These are phyloP conservation scores for Lenzites betulinus DNA, from an alignment of 768 basidiomycete species.

Conservation along the genomic window DNA sequence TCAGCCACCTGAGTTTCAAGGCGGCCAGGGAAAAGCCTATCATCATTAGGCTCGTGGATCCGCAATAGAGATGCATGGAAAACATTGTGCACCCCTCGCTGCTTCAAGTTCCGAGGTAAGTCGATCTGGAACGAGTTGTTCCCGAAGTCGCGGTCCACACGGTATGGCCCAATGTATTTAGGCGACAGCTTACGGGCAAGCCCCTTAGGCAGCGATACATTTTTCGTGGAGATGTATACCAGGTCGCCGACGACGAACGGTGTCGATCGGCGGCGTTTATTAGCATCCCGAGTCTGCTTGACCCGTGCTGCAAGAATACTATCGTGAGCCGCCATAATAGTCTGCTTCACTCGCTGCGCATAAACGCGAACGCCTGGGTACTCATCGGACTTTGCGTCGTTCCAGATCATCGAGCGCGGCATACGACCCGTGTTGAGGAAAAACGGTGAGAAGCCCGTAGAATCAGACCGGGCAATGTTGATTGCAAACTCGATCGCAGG, in stretches of 20 bases:
- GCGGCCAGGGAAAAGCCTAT: slow-evolving; percentile 40
- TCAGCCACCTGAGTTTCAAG: slow-evolving; percentile 26
- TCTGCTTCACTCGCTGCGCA: slow-evolving; percentile 24
- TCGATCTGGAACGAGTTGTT: slow-evolving; percentile 33
- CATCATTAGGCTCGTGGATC: slow-evolving; percentile 34
- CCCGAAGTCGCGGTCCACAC: slow-evolving; percentile 24
- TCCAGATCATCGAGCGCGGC: slow-evolving; percentile 33
- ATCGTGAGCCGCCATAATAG: slow-evolving; percentile 39
- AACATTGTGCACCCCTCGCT: slow-evolving; percentile 33
- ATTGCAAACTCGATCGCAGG: slow-evolving; percentile 43
- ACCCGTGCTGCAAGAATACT: slow-evolving; percentile 37
- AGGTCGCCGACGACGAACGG: slow-evolving; percentile 29
- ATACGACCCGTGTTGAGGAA: slow-evolving; percentile 28
- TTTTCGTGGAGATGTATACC: slow-evolving; percentile 42
- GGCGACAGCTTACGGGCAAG: slow-evolving; percentile 38
- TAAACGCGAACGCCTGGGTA: slow-evolving; percentile 32
- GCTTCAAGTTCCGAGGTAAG: slow-evolving; percentile 30
- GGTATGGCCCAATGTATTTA: slow-evolving; percentile 44
- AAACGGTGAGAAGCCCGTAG: slow-evolving; percentile 41
- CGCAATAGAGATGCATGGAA: slow-evolving; percentile 41
- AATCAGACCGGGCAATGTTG: slow-evolving; percentile 34
- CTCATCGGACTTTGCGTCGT: background rate
- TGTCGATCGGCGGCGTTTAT: slow-evolving; percentile 25
- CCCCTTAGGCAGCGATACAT: slow-evolving; percentile 37
- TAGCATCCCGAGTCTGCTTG: slow-evolving; percentile 34